Evolutionary conservation across 2,329 filamentous ascomycete species (phyloP), one percentile per base, ranked within the genome.

Genomic region (Ploettnerulaceae sp.): DNA sequence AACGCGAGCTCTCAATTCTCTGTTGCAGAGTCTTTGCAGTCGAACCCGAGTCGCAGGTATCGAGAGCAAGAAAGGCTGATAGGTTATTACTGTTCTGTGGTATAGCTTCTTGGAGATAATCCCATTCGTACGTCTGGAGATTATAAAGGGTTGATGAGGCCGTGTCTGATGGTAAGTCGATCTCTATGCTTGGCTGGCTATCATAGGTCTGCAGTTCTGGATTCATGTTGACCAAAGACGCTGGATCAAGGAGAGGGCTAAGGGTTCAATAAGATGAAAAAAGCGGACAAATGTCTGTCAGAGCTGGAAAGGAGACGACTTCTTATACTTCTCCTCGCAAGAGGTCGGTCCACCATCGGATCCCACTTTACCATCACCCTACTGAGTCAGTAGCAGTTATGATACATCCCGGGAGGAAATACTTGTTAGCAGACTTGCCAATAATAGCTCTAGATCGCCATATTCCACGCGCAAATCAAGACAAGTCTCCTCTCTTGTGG

Each of bases 291-390:
- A 45, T 15, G 32, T 45, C 7, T 37, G 17, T 45, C 33, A 21
- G 17, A 37, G 33, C 24, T 31, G 42, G 42, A 18, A 44, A 37
- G 33, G 33, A 45, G 20, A 28, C 22, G 42, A 17, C 42, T 45
- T 45, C 42, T 45, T 45, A 45, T 45, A 45, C 33, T 37, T 31
- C 25, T 45, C 42, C 26, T 5, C 18, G 20, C 15, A 36, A 45
- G 32, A 45, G 41, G 14, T 36, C 21, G 20, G 31, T n/a, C 42
- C 24, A 37, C 33, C 31, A 36, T 37, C 33, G 17, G 25, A 36
- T 45, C 42, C 31, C 33, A 37, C 33, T 45, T 43, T 37, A 18
- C 22, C 9, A 31, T 37, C 11, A 37, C 31, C 29, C 37, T 36
- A 29, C 42, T 24, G 25, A 37, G 42, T 20, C 24, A 37, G 25